Base-by-base conservation (phyloP, 495 filamentous ascomycete species). In the Wilcoxina mikolae region DNA sequence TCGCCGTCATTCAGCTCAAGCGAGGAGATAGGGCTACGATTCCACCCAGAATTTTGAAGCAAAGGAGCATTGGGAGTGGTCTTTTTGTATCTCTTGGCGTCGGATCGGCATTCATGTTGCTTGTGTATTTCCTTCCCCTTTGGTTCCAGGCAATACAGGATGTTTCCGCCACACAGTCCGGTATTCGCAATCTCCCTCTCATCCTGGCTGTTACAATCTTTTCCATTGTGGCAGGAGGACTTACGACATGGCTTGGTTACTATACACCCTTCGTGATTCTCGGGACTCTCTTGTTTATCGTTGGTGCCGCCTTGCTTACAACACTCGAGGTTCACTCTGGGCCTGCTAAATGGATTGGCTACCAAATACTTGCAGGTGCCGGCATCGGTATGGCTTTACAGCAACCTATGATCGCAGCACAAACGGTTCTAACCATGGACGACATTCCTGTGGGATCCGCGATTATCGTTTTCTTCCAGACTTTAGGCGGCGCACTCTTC, bases 71-170 rank as follows among this genome's bases (percentile, higher is more conserved):
- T 10, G 74, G 74, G 60, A 71, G 71, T 2, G 66, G 72, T 3
- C 65, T 72, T 0, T 69, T 75, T 55, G 85, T 77, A 64, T 58
- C 68, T 22, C 72, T 80, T 59, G 71, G 69, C 57, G 55, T 83
- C 7, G 81, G 78, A 23, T 76, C 74, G n/a, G 67, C 74, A 0
- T 85, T 87, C 68, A 77, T 90, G 52, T 68, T 83, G n/a, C 67
- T 79, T 2, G 67, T 80, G 18, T 86, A 80, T 66, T 82, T 83
- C 72, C 68, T 94, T 18, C 87, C 88, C 0, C 82, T 90, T 59
- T 95, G 83, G 82, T 93, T 95, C 73, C 88, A 49, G 45, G 78
- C 85, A 4, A 79, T 94, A 66, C 82, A 88, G 65, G 77, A 74
- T 46, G 77, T 76, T 0, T 71, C 71, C 0, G 82, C 87, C 11